Base-by-base conservation (phyloP, 2,329 filamentous ascomycete genomes). In the Fusarium pseudonygamai region DNA sequence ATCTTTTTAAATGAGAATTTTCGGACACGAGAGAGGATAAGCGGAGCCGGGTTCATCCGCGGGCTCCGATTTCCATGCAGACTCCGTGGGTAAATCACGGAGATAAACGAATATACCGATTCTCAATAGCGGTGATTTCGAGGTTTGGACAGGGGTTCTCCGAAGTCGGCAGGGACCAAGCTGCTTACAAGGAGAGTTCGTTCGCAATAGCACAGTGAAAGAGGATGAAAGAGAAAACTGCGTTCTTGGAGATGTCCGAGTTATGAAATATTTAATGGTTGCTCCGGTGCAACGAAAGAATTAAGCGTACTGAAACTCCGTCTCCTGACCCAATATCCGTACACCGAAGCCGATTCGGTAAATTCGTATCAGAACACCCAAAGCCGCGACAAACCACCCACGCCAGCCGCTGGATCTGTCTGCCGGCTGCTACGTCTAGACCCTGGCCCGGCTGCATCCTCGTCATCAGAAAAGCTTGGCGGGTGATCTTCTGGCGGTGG, bases 351-450 rank as follows among this genome's bases (percentile, higher is more conserved):
- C 24, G n/a, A 34, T 10, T 58, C 55, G 55, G 55, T 0, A 7
- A 58, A 60, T 40, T 40, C 18, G 7, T 16, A 55, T 60, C n/a
- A 60, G 9, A 60, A 34, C n/a, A 60, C 58, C 47, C 58, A 60
- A 60, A 60, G 58, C 9, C 58, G 28, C 15, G 58, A 60, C n/a
- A 60, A 13, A 20, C 58, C 58, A 12, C 58, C 36, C 8, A 60
- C 58, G 2, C 58, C 58, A 1, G 46, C 47, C 2, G 47, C 28
- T 24, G 13, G 24, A 24, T 60, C 58, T 13, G 28, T 42, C 5
- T 39, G 34, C 15, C n/a, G 46, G 12, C 47, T 60, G 11, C 36
- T 40, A 13, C 36, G 36, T 11, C 58, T 56, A 11, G 58, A 55
- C 6, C 30, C 36, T 34, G 30, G n/a, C 1, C 18, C n/a, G 3